Evolutionary conservation across 179 eudicot species (phyloP).

Genomic region (Pouteria campechiana): DNA sequence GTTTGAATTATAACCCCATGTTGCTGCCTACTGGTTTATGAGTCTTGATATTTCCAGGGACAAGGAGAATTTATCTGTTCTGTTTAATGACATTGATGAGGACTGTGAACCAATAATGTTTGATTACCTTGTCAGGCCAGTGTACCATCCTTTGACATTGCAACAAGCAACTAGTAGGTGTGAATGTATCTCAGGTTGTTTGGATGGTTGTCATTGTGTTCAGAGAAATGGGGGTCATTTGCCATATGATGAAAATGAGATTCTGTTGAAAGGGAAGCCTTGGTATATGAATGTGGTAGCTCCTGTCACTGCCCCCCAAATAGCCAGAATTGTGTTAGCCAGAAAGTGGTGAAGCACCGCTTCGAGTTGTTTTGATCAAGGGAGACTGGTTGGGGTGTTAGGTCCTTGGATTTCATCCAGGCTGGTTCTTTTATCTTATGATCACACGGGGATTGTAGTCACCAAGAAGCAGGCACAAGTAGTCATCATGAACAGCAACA

Average conservation of each 20-base stretch:
- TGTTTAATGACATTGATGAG: slow-evolving; percentile 39
- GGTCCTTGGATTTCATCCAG: slow-evolving; percentile 48
- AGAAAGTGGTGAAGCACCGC: slow-evolving; percentile 27
- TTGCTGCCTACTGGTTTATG: slow-evolving; percentile 29
- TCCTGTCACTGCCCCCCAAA: slow-evolving; percentile 45
- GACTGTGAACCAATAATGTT: slow-evolving; percentile 33
- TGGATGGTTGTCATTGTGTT: slow-evolving; percentile 34
- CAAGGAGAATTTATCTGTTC: slow-evolving; percentile 39
- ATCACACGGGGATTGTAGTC: slow-evolving; percentile 46
- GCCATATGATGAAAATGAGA: slow-evolving; percentile 40
- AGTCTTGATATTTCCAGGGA: slow-evolving; percentile 41
- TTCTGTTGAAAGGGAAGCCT: slow-evolving; percentile 44
- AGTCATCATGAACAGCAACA: slow-evolving; percentile 33
- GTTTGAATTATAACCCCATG: slow-evolving; percentile 31
- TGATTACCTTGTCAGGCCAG: slow-evolving; percentile 28
- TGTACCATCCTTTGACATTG: slow-evolving; percentile 36
- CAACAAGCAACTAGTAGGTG: slow-evolving; percentile 33
- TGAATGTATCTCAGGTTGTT: slow-evolving; percentile 36
- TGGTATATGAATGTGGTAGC: slow-evolving; percentile 49
- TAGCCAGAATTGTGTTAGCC: slow-evolving; percentile 50
- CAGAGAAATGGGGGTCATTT: slow-evolving; percentile 49
- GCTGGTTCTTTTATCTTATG: slow-evolving; percentile 53
- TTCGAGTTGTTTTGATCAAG: slow-evolving; percentile 53
- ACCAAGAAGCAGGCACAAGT: slow-evolving; percentile 43
- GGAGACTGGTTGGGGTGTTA: slow-evolving; percentile 55